Evolutionary conservation across 108 stramenopile genomes (phyloP), one percentile per base, ranked within the genome.

Genomic region (Nitzschia putrida): DNA sequence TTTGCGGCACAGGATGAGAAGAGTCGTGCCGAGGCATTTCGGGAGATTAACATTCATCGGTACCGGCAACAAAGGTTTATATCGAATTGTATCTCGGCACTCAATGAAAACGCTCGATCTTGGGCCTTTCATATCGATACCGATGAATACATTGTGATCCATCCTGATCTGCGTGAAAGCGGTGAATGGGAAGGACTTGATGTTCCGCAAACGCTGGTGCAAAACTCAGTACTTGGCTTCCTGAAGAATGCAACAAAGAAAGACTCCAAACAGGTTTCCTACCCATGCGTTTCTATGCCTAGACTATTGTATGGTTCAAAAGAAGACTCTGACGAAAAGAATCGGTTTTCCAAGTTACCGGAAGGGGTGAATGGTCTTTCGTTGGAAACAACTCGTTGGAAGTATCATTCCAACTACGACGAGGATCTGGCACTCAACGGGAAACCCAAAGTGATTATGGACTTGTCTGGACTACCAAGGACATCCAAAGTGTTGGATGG

Each of bases 91-190:
- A 38, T 69, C 20, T 18, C 42, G 0, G 7, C 21, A 16, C 44
- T 68, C 25, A 66, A 67, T 18, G 51, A 29, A 20, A 34, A 68
- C 4, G 42, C 53, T n/a, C 29, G 47, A 43, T 80, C 73, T 5
- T 88, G 85, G 85, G 76, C 78, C 14, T 59, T 82, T 7, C 76
- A 84, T 56, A 82, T 72, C 37, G 88, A 88, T 41, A 73, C 85
- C 13, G 88, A 88, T 56, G 88, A 88, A 58, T 88, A 79, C 61
- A 73, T 88, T 29, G 61, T 40, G 41, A 34, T 69, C 3, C 43
- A 69, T 29, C 68, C 68, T 4, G 10, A 66, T 3, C 7, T 53
- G 9, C 53, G 38, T 3, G 21, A 52, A 21, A 50, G 39, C 37
- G 38, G 22, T 38, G 14, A 66, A 29, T 54, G 66, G 53, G 51